Base-by-base conservation (phyloP, 768 basidiomycete genomes). In the Dentipellis sp. region DNA sequence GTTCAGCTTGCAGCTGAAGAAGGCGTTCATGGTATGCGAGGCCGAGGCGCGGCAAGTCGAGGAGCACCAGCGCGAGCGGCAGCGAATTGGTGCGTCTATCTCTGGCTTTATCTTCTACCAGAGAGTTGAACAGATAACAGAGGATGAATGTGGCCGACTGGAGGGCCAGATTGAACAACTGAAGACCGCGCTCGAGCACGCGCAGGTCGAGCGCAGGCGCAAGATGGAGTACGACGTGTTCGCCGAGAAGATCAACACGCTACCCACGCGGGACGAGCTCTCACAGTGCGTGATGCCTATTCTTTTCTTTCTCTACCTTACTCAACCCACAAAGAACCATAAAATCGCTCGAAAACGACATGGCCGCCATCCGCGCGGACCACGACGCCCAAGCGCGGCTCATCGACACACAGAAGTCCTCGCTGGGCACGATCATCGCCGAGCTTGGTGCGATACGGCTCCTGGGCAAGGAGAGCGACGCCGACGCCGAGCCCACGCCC, bases 201-300 rank as follows among this genome's bases (percentile, higher is more conserved):
- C 87, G 5, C 91, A 93, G 64, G 73, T 86, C 64, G 72, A 83
- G 55, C 81, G 91, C 49, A 76, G 75, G 57, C 78, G 84, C 54
- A 93, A 91, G 73, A 90, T 92, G 62, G 91, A 93, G 64, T 93
- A 93, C 65, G 91, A 93, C 72, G 73, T 78, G 48, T 79, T 93
- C 39, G 80, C 91, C 2, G 91, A 92, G 70, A 90, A 84, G 67
- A 82, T 91, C 50, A 89, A 91, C 63, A 79, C 81, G 16, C 69
- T 92, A 2, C 88, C 90, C 4, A 83, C 75, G 59, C 75, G 91
- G 53, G 83, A 85, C 9, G 91, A 92, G 63, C 74, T 91, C 14
- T 82, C 86, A 65, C 78, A 76, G 91, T 93, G 64, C 63, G 86
- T 78, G 22, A n/a, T 38, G 11, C 36, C 2, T 19, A 52, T 54